Conservation (phyloP, 2,329 filamentous ascomycete species). For the Fusarium redolens region DNA sequence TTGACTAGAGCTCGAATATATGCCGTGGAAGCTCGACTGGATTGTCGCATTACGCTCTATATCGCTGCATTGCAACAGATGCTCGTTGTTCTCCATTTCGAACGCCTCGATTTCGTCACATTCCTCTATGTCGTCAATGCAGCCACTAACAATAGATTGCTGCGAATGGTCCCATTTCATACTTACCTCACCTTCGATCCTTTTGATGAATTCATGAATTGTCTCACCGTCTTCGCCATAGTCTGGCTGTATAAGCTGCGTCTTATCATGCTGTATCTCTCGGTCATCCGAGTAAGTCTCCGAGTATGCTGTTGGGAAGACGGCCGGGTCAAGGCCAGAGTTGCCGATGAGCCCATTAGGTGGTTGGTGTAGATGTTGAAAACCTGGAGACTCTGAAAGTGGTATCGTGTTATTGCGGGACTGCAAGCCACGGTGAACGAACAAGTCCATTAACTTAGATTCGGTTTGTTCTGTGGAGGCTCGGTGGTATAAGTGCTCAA, state of each 20-base stretch:
- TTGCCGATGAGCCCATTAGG: background rate
- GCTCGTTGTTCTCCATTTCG: background rate
- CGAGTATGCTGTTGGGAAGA: background rate
- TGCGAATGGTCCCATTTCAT: constrained; percentile 7
- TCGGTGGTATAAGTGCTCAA: background rate
- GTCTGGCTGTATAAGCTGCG: background rate
- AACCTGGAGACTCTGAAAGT: background rate
- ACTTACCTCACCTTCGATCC: constrained; percentile 43
- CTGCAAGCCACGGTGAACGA: background rate
- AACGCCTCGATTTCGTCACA: background rate
- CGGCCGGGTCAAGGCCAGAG: background rate
- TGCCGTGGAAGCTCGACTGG: background rate
- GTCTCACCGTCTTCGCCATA: constrained; percentile 29
- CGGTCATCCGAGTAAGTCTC: background rate
- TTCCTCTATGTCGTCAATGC: background rate
- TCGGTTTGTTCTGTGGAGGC: background rate
- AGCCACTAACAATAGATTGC: background rate
- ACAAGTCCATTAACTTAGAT: background rate
- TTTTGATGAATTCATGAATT: constrained; percentile 42
- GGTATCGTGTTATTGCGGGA: background rate
- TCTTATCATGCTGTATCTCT: background rate
- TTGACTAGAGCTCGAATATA: background rate
- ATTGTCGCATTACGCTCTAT: background rate
- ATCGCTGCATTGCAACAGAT: background rate
- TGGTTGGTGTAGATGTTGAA: background rate